Base-by-base conservation (phyloP, 148 eudicot species). In the Oxyria digyna region DNA sequence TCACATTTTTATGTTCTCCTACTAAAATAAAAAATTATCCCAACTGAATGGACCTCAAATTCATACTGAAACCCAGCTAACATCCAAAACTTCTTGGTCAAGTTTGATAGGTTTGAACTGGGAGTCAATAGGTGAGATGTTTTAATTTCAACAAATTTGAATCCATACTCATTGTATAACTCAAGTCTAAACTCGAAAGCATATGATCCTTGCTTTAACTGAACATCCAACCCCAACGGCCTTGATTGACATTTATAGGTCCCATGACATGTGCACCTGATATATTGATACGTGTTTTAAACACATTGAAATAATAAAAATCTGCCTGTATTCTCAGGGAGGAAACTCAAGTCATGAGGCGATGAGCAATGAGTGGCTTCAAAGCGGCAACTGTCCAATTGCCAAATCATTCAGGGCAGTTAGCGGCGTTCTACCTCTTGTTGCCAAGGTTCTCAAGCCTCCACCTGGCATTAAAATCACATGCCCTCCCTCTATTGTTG, bases 381-480 rank as follows among this genome's bases (percentile, higher is more conserved):
- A 88, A 80, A 79, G 63, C 13, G 99, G 99, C 2, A 82, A 84
- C 71, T 94, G 99, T 75, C 99, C 99, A 1, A 87, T 94, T 15
- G 98, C 98, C 57, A 93, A 86, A 77, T 93, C 98, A 17, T 93
- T 80, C 72, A 79, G 96, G 65, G 95, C 99, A 11, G 96, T 94
- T 23, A 84, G 97, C 46, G 67, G 81, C 29, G 92, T 94, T 67
- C 72, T 94, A 21, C 99, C 99, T 0, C 85, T 94, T 12, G 97
- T 94, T 32, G 99, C 99, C 35, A 88, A 94, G 71, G 91, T 83
- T 45, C 71, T 94, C 41, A 84, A 87, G 81, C 99, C 91, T 23
- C 96, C 99, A 24, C 76, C 93, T 12, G 97, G 99, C 15, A 75
- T 91, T 38, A 87, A 87, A n/a, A 23, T 74, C 48, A 74, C 74